Evolutionary conservation across 352 stramenopile species (phyloP), one percentile per base, ranked within the genome.

Genomic region (Phytophthora chlamydospora): DNA sequence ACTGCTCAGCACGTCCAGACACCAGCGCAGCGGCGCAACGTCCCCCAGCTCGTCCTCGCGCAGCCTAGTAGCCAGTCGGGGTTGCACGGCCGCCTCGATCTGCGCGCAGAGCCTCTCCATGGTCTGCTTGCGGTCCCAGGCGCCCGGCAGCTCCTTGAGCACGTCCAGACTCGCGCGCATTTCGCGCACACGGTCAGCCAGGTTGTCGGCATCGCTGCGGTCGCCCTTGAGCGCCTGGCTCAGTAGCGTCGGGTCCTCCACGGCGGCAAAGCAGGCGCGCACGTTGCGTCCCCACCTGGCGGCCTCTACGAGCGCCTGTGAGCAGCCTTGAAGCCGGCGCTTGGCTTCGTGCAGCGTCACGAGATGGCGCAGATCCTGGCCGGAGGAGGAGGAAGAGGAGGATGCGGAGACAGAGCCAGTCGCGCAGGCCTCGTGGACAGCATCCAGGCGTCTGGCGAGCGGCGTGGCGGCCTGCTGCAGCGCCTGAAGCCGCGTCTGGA

Each of bases 271-370:
- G 55, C 83, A 89, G 8, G 66, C 45, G 29, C 80, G 78, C 12
- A 88, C 81, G 56, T 91, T 88, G 60, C 75, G 78, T 31, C 75
- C 77, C 83, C 83, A 93, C 27, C 70, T 70, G 16, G 80, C 76
- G 19, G 83, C 81, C 59, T 93, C 79, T 4, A 88, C 71, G n/a
- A 93, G 78, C 53, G 77, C 70, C 62, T 85, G 75, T 6, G 80
- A 85, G 57, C 83, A 93, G 39, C 75, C 69, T 39, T 86, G 66
- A 9, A 93, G 66, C 27, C 78, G 74, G 53, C 80, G 54, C 45
- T 91, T 91, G 52, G 83, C 75, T 36, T 89, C 79, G 63, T 93
- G 79, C 32, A 93, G 78, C 52, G 68, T 77, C 50, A 85, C 72
- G n/a, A 90, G 66, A 9, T 86, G 67, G 47, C 73, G 60, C 46